Evolutionary conservation across 768 basidiomycete species (phyloP).

Genomic region (Mycena latifolia): DNA sequence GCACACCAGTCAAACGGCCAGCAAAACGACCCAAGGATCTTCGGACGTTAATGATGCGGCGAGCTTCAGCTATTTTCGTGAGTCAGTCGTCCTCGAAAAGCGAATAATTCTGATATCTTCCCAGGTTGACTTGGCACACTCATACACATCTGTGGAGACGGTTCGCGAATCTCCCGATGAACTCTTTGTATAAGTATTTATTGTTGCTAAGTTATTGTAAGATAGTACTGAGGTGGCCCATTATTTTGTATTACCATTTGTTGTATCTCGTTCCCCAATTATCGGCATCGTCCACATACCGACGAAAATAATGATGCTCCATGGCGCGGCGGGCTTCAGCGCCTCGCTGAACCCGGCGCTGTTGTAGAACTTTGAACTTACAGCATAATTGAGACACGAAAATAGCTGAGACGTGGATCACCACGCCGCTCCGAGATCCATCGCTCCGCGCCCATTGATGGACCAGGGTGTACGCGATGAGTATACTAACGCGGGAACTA

Average conservation of each 20-base stretch:
- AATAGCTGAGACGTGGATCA: no score
- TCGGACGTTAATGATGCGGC: conserved; percentile 29
- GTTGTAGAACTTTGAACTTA: no score
- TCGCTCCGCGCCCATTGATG: no score
- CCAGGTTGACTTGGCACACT: conserved; percentile 28
- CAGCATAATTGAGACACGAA: no score
- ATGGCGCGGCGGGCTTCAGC: no score
- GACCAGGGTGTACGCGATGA: no score
- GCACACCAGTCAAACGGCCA: conserved; percentile 4
- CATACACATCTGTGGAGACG: conserved; percentile 27
- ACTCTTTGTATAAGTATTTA: conserved; percentile 23
- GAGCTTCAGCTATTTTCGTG: conserved; percentile 32
- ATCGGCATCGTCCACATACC: neutral
- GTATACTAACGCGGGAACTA: no score
- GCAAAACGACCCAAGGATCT: conserved; percentile 25
- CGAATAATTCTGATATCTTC: neutral
- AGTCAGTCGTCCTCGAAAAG: neutral
- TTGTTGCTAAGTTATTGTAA: conserved; percentile 26
- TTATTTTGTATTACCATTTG: conserved; percentile 2
- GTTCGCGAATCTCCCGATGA: conserved; percentile 30
- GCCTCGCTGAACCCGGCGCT: no score
- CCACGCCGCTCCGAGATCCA: no score
- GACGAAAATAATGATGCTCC: neutral
- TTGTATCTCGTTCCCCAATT: neutral
- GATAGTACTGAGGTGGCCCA: conserved; percentile 5